A percentile compares a stretch with the other conserved stretches of the same genome.
Conservation (phyloP, 345 rosid species). For the Xanthoceras sorbifolium region DNA sequence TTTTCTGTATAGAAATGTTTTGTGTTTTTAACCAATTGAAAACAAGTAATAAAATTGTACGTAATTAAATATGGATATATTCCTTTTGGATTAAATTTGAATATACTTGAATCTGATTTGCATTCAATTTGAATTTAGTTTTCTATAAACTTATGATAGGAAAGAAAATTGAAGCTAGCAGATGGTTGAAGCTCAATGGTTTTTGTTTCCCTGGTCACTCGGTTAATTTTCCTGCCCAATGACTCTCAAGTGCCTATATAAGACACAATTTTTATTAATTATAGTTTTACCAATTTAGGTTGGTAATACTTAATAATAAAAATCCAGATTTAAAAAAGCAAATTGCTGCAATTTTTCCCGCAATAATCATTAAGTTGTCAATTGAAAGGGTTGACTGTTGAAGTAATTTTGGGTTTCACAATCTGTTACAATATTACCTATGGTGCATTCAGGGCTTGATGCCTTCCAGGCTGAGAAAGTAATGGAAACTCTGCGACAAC, state of each 20-base stretch:
- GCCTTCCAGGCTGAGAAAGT: slow-evolving; percentile 98
- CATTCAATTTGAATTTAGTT: neutral
- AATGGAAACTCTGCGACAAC: slow-evolving; percentile 90
- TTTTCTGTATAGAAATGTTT: neutral
- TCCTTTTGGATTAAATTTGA: neutral
- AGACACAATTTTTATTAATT: neutral
- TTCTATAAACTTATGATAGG: neutral
- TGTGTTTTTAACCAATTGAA: neutral
- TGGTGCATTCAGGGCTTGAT: slow-evolving; percentile 76
- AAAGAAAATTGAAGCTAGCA: neutral
- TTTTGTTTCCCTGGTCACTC: neutral
- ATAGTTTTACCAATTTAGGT: neutral
- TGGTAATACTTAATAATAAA: neutral
- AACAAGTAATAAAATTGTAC: neutral
- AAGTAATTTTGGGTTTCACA: slow-evolving; percentile 8
- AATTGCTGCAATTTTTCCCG: neutral
- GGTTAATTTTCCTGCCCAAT: neutral
- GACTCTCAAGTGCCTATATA: neutral
- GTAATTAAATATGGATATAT: neutral
- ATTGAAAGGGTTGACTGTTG: slow-evolving; percentile 12
- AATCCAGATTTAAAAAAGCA: neutral
- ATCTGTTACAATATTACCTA: neutral
- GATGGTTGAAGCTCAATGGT: neutral
- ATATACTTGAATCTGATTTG: neutral
- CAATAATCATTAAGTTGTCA: neutral